Percentiles rank a stretch among this genome's conserved stretches.
Evolutionary conservation across 345 rosid genomes (phyloP).

Genomic region (Pistacia vera): DNA sequence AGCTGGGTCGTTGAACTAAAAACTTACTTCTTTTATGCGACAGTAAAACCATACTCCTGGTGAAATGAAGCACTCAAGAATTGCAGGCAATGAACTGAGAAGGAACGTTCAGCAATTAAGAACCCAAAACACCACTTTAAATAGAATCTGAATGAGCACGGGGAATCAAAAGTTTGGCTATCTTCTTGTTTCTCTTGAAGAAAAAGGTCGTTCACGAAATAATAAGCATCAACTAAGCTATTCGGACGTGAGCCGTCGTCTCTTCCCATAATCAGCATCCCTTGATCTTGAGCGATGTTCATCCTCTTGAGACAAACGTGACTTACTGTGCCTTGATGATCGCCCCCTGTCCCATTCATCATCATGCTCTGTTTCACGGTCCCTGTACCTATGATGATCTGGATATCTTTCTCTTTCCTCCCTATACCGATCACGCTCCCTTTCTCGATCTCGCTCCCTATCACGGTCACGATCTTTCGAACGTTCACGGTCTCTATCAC

Average conservation of each 20-base stretch:
- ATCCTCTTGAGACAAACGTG: conserved; percentile 59
- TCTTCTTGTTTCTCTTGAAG: neutral
- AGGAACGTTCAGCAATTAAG: conserved; percentile 19
- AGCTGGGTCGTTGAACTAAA: neutral
- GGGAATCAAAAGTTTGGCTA: neutral
- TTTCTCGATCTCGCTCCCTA: conserved; percentile 59
- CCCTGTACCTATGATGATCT: conserved; percentile 60
- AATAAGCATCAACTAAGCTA: conserved; percentile 22
- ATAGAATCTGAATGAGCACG: conserved; percentile 18
- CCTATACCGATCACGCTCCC: conserved; percentile 62
- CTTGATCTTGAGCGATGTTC: conserved; percentile 72
- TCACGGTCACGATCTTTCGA: conserved; percentile 62
- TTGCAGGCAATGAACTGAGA: conserved; percentile 25
- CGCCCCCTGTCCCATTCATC: conserved; percentile 70
- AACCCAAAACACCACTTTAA: conserved; percentile 17
- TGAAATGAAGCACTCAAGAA: conserved; percentile 22
- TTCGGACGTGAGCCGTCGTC: conserved; percentile 68
- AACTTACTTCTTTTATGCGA: conserved; percentile 31
- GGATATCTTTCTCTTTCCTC: conserved; percentile 66
- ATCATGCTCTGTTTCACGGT: conserved; percentile 59
- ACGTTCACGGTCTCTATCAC: conserved; percentile 61
- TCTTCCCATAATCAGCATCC: conserved; percentile 82
- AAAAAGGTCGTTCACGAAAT: neutral
- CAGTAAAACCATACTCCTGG: conserved; percentile 17
- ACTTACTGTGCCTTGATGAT: conserved; percentile 67